A percentile compares a stretch with the other conserved stretches of the same genome.
phyloP scores from a whole-genome alignment of 1,284 basidiomycete species.

The Calocybe gambosa region DNA sequence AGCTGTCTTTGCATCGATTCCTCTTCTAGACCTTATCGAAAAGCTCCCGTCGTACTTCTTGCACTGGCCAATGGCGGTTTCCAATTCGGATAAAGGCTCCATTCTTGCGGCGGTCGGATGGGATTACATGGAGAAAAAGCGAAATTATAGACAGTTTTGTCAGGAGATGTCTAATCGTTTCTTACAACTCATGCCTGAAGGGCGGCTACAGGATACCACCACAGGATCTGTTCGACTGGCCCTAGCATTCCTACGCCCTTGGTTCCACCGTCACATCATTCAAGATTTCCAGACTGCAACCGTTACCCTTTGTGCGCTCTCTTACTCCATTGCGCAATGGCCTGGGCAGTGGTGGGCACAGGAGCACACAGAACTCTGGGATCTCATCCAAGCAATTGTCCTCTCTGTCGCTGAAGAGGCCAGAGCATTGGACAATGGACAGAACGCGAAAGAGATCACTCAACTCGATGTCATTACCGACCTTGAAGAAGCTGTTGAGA shows the following conservation, averaged over 20 bases:
- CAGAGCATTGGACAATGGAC: conserved; percentile 12
- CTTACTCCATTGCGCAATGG: conserved; percentile 61
- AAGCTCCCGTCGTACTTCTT: conserved; percentile 69
- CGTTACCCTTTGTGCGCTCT: conserved; percentile 42
- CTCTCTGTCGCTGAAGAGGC: conserved; percentile 60
- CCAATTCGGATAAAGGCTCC: conserved; percentile 24
- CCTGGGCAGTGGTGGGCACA: conserved; percentile 59
- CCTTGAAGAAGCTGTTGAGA: conserved; percentile 31
- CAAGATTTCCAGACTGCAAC: conserved; percentile 46
- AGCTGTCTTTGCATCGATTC: conserved; percentile 63
- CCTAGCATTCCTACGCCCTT: conserved; percentile 57
- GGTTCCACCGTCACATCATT: conserved; percentile 49
- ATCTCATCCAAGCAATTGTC: conserved; percentile 50
- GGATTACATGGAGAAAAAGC: conserved; percentile 54
- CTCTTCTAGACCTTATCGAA: conserved; percentile 54
- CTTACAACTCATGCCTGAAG: conserved; percentile 44
- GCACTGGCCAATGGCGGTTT: conserved; percentile 27
- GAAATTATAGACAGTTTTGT: conserved; percentile 64
- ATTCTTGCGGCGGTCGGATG: conserved; percentile 48
- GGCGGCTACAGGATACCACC: conserved; percentile 57
- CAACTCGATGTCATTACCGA: conserved; percentile 42
- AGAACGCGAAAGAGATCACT: conserved; percentile 11
- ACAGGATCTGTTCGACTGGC: conserved; percentile 61
- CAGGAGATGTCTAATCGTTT: conserved; percentile 60
- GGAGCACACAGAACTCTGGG: conserved; percentile 53